phyloP scores from a whole-genome alignment of 495 filamentous ascomycete genomes.

The Penicillium diatomitis region DNA sequence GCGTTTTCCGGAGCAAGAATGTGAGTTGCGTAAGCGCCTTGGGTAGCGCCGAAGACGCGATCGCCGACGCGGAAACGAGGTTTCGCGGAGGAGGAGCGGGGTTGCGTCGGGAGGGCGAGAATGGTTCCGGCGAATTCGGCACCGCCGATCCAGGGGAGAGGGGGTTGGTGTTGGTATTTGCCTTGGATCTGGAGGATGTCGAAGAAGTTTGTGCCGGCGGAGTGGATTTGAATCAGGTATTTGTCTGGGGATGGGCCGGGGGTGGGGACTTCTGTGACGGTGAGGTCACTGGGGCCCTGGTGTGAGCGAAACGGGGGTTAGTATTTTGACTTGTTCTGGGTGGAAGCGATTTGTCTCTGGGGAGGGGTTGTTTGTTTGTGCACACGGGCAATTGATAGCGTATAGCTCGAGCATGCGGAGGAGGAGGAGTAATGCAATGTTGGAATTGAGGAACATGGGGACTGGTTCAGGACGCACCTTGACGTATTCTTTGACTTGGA shows the following conservation, averaged over 20 bases:
- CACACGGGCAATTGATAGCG: too few species aligned
- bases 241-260: slow-evolving; percentile 59
- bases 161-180: slow-evolving; percentile 60
- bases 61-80: slow-evolving; percentile 65
- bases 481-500: slow-evolving; percentile 77
- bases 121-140: slow-evolving; percentile 79
- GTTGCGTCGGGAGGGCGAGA: slow-evolving; percentile 46
- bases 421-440: neutral
- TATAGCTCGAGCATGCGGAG: too few species aligned
- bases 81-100: slow-evolving; percentile 16
- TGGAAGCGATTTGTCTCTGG: neutral
- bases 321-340: neutral
- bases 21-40: slow-evolving; percentile 79
- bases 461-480: slow-evolving; percentile 41
- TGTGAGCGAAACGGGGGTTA: neutral
- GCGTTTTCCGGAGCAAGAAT: slow-evolving; percentile 54
- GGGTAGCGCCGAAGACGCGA: slow-evolving; percentile 75
- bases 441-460: neutral
- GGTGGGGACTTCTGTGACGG: slow-evolving; percentile 60
- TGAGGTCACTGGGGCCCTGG: slow-evolving; percentile 71
- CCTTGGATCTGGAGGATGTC: slow-evolving; percentile 85
- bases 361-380: too few species aligned
- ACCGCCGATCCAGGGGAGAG: slow-evolving; percentile 80
- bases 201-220: slow-evolving; percentile 90
- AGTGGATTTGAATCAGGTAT: slow-evolving; percentile 85